Conservation (phyloP, 306 rosid species). For the Coriaria nepalensis region DNA sequence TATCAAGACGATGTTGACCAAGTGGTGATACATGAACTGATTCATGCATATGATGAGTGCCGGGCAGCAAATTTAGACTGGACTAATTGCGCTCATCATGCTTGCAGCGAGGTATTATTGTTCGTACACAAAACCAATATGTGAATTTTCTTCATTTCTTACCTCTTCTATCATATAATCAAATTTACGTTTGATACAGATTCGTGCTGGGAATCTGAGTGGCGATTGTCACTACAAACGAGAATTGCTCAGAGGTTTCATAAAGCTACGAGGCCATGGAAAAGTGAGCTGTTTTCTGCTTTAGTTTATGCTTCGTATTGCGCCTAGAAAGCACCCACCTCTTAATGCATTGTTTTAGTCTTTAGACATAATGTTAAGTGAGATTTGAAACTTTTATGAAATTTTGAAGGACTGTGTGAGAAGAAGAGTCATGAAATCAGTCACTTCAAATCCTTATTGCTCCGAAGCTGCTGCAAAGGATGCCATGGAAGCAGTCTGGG, state of each 20-base stretch:
- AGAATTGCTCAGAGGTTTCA: slow-evolving; percentile 52
- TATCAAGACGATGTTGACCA: slow-evolving; percentile 74
- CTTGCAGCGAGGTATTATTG: slow-evolving; percentile 70
- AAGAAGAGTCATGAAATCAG: slow-evolving; percentile 69
- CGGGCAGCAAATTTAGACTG: slow-evolving; percentile 70
- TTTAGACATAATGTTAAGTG: slow-evolving; percentile 4
- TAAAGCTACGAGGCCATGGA: slow-evolving; percentile 63
- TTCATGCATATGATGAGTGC: slow-evolving; percentile 82
- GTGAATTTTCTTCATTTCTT: background rate
- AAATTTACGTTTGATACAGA: slow-evolving; percentile 32
- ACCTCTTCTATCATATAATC: background rate
- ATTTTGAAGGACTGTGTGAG: slow-evolving; percentile 61
- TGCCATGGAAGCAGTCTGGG: slow-evolving; percentile 91
- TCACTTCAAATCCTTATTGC: slow-evolving; percentile 48
- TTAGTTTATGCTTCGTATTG: background rate
- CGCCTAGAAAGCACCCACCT: background rate
- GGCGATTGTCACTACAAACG: slow-evolving; percentile 92
- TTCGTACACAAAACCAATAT: background rate
- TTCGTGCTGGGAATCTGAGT: slow-evolving; percentile 80
- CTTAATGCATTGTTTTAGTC: background rate
- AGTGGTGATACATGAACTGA: slow-evolving; percentile 66
- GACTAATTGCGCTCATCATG: slow-evolving; percentile 87
- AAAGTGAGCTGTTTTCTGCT: slow-evolving; percentile 34
- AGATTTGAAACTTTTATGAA: background rate
- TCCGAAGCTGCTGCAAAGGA: slow-evolving; percentile 50